Base-by-base conservation (phyloP, 176 grass and related monocot species). In the Ensete glaucum region DNA sequence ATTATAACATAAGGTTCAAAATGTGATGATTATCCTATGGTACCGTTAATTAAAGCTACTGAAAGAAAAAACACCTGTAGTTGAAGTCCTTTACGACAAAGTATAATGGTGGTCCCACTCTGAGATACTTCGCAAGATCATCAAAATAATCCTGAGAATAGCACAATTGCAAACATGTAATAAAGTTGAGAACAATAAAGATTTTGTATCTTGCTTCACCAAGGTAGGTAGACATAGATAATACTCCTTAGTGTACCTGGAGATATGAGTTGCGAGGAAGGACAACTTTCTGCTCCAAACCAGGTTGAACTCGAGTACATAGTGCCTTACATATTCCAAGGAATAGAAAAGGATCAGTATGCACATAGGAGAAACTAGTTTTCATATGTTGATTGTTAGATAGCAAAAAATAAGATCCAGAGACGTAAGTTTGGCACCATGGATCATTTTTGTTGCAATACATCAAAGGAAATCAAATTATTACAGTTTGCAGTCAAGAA, bases 81-180 rank as follows among this genome's bases (percentile, higher is more conserved):
- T 94, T 99, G 84, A 94, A 99, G 72, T 94, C 82, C 81, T 94
- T 99, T 24, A 99, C 78, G 65, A 99, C 90, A 87, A 99, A 99
- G 81, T 99, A 99, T 75, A 99, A 67, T 57, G 95, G 95, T 50
- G 95, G 90, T 75, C 95, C 95, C 59, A 99, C 86, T 93, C 87
- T 91, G 76, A 99, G 81, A 73, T 99, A 99, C 24, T 87, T 94
- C 66, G 80, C 84, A 78, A 99, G 88, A 81, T 94, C 86, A 57
- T 83, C 82, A 82, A 94, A 99, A 81, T 99, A 99, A 87, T 69
- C 78, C 95, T 97, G 84, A 22, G 81, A 65, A 68, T 76, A 72
- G 54, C 72, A 74, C 12, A 73, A 17, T 81, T 52, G 77, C 56
- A 57, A 21, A 19, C 56, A 26, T 27, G 23, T 72, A 29, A 49